Base-by-base conservation (phyloP, 371 early-diverging fungal species). In the Blakeslea trispora region DNA sequence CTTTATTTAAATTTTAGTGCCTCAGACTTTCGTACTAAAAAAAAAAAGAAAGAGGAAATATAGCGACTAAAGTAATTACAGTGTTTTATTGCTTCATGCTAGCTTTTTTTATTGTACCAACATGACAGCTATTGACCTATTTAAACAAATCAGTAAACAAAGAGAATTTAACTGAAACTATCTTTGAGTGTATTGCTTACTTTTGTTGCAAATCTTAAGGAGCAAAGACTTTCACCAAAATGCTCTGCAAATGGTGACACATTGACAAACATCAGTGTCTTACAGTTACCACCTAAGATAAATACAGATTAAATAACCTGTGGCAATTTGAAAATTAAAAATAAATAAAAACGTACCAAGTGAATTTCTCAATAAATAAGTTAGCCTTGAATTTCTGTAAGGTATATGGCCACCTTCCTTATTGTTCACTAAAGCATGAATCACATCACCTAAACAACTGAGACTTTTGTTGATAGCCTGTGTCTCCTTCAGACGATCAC, bases 251-350 rank as follows among this genome's bases (percentile, higher is more conserved):
- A 62, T 10, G 96, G 96, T 21, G 91, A 89, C 24, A 99, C 83
- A 64, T 98, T 99, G 21, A 99, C 98, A 88, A 99, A 95, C 99
- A 99, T 99, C 17, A 97, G 82, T 1, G 96, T 96, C 72, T 98
- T 97, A 62, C 93, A 91, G 64, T 97, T 98, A 18, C 96, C 96
- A 9, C 92, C 77, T 73, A 54, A 37, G n/a, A 35, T 24, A 53
- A 50, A 17, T 44, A 19, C 17, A 21, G 5, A 24, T 40, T 18
- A 10, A 15, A 21, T 45, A 9, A n/a, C n/a, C n/a, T n/a, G n/a
- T n/a, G n/a, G n/a, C n/a, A n/a, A n/a, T n/a, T n/a, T n/a, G n/a
- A n/a, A n/a, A n/a, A n/a, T n/a, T n/a, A n/a, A n/a, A n/a, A n/a
- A n/a, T n/a, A n/a, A n/a, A 45, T 46, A 57, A 57, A 75, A 31